A percentile compares a stretch with the other conserved stretches of the same genome.
phyloP scores from a whole-genome alignment of 1,284 basidiomycete genomes.

The Somion occarium region DNA sequence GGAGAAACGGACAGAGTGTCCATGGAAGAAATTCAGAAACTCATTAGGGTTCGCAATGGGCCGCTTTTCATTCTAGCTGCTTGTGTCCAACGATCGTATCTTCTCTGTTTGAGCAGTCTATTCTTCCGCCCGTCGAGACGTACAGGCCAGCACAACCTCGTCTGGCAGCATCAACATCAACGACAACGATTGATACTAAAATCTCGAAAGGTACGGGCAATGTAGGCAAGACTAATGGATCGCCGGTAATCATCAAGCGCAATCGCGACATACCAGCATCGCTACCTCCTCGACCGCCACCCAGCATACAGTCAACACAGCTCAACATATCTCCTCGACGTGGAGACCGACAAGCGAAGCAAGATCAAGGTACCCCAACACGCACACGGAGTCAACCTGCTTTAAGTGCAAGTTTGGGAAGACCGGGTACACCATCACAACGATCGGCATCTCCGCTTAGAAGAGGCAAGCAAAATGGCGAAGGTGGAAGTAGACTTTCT shows the following conservation, averaged over 20 bases:
- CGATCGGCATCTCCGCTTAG: not conserved
- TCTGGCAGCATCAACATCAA: conserved; percentile 16
- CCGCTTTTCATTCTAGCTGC: conserved; percentile 39
- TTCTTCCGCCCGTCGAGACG: conserved; percentile 25
- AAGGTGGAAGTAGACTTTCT: conserved; percentile 29
- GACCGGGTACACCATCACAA: not conserved
- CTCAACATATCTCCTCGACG: not conserved
- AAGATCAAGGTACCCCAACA: not conserved
- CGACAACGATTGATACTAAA: conserved; percentile 16
- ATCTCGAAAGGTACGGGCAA: conserved; percentile 14
- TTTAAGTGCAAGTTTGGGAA: not conserved
- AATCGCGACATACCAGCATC: conserved; percentile 15
- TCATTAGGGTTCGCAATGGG: conserved; percentile 66
- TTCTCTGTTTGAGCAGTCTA: conserved; percentile 49
- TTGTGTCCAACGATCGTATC: conserved; percentile 40
- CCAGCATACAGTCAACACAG: conserved; percentile 1
- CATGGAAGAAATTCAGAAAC: conserved; percentile 38
- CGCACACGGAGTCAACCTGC: not conserved
- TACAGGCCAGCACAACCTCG: conserved; percentile 6
- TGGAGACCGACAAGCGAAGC: not conserved
- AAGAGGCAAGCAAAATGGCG: conserved; percentile 11
- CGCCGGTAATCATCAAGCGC: conserved; percentile 24
- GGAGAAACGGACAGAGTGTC: conserved; percentile 15
- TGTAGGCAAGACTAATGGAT: conserved; percentile 16
- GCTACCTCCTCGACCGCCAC: conserved; percentile 7